Evolutionary conservation across 345 rosid genomes (phyloP).

Genomic region (thale cress (Arabidopsis thaliana)): TAIR10.1 NC_003074.8:16654501-16655000

Average conservation of each 20-base stretch:
- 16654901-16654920: conserved; percentile 54
- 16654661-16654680: conserved; percentile 48
- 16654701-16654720: conserved; percentile 45
- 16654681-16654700: conserved; percentile 46
- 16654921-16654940: conserved; percentile 43
- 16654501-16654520: conserved; percentile 53
- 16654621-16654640: conserved; percentile 51
- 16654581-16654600: conserved; percentile 51
- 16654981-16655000: conserved; percentile 55
- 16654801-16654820: conserved; percentile 55
- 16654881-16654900: conserved; percentile 49
- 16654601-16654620: conserved; percentile 54
- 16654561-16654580: conserved; percentile 56
- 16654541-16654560: conserved; percentile 52
- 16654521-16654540: conserved; percentile 43
- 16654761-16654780: conserved; percentile 51
- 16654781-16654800: conserved; percentile 50
- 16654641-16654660: conserved; percentile 53
- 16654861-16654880: conserved; percentile 57
- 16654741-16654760: conserved; percentile 55
- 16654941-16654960: conserved; percentile 57
- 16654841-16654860: conserved; percentile 54
- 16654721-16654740: conserved; percentile 34
- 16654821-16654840: conserved; percentile 53
- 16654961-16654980: conserved; percentile 46